Evolutionary conservation across 768 basidiomycete genomes (phyloP).

Genomic region (Trametes coccinea): DNA sequence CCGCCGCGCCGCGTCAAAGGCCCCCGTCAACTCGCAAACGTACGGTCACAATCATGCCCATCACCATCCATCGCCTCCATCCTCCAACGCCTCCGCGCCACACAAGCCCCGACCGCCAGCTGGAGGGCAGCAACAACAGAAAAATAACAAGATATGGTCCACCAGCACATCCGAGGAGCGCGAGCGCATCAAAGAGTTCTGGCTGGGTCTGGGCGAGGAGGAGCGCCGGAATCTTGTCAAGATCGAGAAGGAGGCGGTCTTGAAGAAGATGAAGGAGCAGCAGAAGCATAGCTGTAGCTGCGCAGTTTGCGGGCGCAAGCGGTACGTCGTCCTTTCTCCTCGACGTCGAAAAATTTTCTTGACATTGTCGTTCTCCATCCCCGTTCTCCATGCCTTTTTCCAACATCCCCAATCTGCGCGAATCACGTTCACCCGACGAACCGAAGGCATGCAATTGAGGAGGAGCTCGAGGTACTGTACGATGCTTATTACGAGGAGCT

Average conservation of each 20-base stretch:
- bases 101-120: slow-evolving; percentile 41
- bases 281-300: slow-evolving; percentile 95
- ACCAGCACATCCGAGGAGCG: slow-evolving; percentile 91
- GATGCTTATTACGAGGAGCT: slow-evolving; percentile 99
- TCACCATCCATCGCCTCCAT: slow-evolving; percentile 56
- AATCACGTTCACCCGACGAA: slow-evolving; percentile 21
- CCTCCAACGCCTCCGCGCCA: slow-evolving; percentile 41
- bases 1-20: slow-evolving; percentile 49
- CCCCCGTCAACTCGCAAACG: slow-evolving; percentile 52
- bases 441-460: slow-evolving; percentile 92
- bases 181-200: slow-evolving; percentile 97
- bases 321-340: slow-evolving; percentile 56
- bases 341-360: slow-evolving; percentile 30
- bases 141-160: slow-evolving; percentile 89
- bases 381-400: slow-evolving; percentile 24
- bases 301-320: slow-evolving; percentile 95
- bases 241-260: slow-evolving; percentile 96
- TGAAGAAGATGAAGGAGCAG: slow-evolving; percentile 99
- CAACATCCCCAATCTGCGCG: slow-evolving; percentile 23
- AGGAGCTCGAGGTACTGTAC: slow-evolving; percentile 99
- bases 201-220: slow-evolving; percentile 89
- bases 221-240: slow-evolving; percentile 91
- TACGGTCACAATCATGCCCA: slow-evolving; percentile 51
- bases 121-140: slow-evolving; percentile 34
- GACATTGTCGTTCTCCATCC: slow-evolving; percentile 23